phyloP scores from a whole-genome alignment of 257 asterid genomes.

The Voacanga thouarsii region DNA sequence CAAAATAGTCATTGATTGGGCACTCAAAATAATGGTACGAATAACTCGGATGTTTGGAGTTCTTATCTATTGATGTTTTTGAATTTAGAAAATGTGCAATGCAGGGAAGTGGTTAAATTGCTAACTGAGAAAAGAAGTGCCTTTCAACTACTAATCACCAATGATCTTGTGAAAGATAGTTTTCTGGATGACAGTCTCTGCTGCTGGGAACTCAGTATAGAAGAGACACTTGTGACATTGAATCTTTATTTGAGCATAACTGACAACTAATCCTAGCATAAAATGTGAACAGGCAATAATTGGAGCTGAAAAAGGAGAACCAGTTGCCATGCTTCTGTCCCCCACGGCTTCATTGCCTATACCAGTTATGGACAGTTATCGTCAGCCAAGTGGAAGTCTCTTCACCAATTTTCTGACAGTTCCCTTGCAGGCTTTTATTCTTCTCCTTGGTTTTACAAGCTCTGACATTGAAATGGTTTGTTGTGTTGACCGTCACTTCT shows the following conservation, averaged over 20 bases:
- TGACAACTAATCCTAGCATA: background rate
- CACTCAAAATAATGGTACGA: background rate
- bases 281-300: constrained; percentile 52
- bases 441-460: constrained; percentile 71
- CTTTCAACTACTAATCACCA: background rate
- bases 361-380: constrained; percentile 55
- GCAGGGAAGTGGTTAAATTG: background rate
- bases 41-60: background rate
- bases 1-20: background rate
- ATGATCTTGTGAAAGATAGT: background rate
- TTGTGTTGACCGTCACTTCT: background rate
- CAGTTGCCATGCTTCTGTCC: constrained; percentile 82
- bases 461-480: constrained; percentile 71
- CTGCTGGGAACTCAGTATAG: background rate
- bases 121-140: background rate
- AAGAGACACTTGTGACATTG: background rate
- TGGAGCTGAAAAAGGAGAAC: constrained; percentile 93
- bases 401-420: constrained; percentile 87
- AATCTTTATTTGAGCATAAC: constrained; percentile 3
- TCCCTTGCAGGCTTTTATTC: constrained; percentile 80
- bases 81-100: background rate
- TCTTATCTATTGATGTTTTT: background rate
- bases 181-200: background rate
- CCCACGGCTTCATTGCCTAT: constrained; percentile 64
- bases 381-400: constrained; percentile 71